Evolutionary conservation across 2,329 filamentous ascomycete genomes (phyloP).

Genomic region (Aspergillus awamori): DNA sequence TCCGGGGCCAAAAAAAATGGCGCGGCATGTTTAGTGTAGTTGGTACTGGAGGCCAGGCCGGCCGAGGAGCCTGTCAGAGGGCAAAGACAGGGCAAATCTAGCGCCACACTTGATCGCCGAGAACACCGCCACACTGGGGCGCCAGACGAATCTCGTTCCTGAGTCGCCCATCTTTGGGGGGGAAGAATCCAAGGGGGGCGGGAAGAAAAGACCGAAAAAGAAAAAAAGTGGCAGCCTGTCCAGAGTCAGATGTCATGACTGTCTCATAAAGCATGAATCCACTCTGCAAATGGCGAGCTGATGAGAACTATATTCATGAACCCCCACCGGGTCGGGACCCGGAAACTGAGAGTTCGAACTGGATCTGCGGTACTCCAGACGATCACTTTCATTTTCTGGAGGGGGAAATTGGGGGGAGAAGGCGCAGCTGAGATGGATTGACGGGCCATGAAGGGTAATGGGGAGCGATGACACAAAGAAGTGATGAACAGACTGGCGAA

Average conservation of each 20-base stretch:
- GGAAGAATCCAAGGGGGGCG: neutral
- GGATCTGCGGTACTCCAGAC: neutral
- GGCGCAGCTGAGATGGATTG: neutral
- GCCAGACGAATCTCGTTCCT: neutral
- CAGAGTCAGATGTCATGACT: neutral
- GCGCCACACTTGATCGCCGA: constrained; percentile 2
- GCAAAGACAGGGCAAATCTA: neutral
- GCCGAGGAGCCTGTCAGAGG: neutral
- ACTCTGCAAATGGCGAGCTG: constrained; percentile 1
- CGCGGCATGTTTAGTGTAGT: neutral
- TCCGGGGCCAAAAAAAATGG: neutral
- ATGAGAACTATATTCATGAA: neutral
- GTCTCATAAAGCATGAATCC: neutral
- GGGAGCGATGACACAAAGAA: neutral
- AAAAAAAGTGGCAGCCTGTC: neutral
- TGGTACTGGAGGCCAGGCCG: neutral
- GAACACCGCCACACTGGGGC: constrained; percentile 1
- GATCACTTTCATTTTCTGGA: neutral
- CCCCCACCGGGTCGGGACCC: neutral
- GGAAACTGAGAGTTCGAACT: neutral
- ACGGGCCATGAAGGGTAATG: neutral
- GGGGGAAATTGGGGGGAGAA: neutral
- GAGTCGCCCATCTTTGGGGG: neutral
- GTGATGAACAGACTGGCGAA: neutral
- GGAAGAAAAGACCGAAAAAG: neutral